phyloP scores from a whole-genome alignment of 164 flowering plant genomes.

The Macadamia integrifolia region DNA sequence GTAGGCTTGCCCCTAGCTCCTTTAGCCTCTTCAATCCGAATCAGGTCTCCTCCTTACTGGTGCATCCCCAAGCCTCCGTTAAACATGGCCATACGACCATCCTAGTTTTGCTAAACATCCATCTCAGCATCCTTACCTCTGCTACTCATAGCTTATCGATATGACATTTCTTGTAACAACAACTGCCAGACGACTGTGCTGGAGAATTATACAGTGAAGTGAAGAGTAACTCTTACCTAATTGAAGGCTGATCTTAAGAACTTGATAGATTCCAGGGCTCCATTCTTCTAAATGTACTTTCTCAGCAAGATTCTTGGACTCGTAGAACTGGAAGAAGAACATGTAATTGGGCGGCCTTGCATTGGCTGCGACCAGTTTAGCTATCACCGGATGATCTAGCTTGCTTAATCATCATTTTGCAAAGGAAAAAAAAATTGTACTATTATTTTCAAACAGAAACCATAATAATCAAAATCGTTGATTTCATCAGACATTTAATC shows the following conservation, averaged over 20 bases:
- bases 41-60: too few species aligned
- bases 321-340: constrained; percentile 72
- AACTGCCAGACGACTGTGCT: background rate
- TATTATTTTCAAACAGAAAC: too few species aligned
- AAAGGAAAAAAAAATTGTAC: constrained; percentile 1
- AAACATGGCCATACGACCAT: too few species aligned
- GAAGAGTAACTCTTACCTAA: constrained; percentile 43
- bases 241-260: constrained; percentile 33
- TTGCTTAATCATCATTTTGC: constrained; percentile 33
- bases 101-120: too few species aligned
- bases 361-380: constrained; percentile 73
- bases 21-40: too few species aligned
- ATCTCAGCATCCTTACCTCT: too few species aligned
- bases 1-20: too few species aligned
- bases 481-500: background rate
- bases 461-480: constrained; percentile 1
- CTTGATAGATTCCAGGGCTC: constrained; percentile 51
- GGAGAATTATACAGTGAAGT: background rate
- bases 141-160: too few species aligned
- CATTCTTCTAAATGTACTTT: constrained; percentile 78
- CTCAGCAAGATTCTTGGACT: constrained; percentile 47
- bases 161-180: too few species aligned
- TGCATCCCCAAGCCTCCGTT: too few species aligned
- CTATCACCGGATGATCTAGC: constrained; percentile 75
- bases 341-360: constrained; percentile 89